Evolutionary conservation across 345 rosid genomes (phyloP).

Genomic region (sweet orange (Citrus sinensis)): DNA sequence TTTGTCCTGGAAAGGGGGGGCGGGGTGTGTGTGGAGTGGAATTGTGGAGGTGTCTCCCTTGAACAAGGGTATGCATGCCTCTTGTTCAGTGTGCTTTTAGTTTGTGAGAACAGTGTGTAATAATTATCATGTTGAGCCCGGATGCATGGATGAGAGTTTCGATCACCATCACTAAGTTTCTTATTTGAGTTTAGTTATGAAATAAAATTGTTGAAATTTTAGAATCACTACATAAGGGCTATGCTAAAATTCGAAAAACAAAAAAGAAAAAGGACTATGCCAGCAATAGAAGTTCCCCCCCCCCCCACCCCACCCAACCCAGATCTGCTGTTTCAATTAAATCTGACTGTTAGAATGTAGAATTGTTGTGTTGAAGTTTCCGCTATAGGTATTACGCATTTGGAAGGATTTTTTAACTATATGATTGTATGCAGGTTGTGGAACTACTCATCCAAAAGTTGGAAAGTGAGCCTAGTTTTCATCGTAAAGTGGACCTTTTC

Average conservation of each 20-base stretch:
- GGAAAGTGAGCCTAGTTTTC: slow-evolving; percentile 80
- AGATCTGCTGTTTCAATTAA: background rate
- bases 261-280: background rate
- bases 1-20: too few species aligned
- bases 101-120: background rate
- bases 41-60: background rate
- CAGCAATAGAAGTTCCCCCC: background rate
- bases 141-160: background rate
- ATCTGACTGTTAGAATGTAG: background rate
- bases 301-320: too few species aligned
- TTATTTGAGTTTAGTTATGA: background rate
- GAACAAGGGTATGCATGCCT: background rate
- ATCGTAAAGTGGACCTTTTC: slow-evolving; percentile 84
- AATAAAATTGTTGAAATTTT: background rate
- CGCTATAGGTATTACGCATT: background rate
- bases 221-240: background rate
- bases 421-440: slow-evolving; percentile 60
- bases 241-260: background rate
- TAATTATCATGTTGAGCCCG: background rate
- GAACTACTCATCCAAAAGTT: slow-evolving; percentile 85
- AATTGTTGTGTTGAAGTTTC: background rate
- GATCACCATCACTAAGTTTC: background rate
- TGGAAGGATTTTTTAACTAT: background rate
- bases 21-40: too few species aligned
- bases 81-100: background rate